Percentiles rank a stretch among this genome's conserved stretches.
These are phyloP conservation scores for Alternaria consortialis DNA, from an alignment of 2,329 filamentous ascomycete genomes.

Conservation along the genomic window DNA sequence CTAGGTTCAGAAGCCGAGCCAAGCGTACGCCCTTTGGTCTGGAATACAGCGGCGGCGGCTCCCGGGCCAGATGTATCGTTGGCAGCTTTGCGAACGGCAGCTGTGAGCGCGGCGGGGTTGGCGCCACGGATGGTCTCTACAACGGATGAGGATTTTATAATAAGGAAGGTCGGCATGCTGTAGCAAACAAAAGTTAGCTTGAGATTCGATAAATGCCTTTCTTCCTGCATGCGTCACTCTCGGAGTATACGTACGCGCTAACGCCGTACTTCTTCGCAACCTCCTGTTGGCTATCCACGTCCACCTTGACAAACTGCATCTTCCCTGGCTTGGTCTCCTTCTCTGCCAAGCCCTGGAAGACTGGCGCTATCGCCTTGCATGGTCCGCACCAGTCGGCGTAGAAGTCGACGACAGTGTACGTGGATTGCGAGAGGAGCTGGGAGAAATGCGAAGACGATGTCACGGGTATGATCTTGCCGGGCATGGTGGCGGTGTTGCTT, in stretches of 20 bases:
- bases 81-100: constrained; percentile 57
- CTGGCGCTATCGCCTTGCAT: constrained; percentile 63
- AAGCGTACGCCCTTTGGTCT: constrained; percentile 55
- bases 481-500: constrained; percentile 27
- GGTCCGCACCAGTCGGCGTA: constrained; percentile 67
- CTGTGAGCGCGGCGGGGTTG: constrained; percentile 58
- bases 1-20: constrained; percentile 44
- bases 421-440: constrained; percentile 45
- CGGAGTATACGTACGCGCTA: constrained; percentile 51
- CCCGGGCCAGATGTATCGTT: constrained; percentile 51
- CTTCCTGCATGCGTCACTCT: background rate
- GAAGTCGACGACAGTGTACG: constrained; percentile 61
- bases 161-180: constrained; percentile 61
- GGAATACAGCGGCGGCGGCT: constrained; percentile 47
- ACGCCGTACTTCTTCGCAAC: constrained; percentile 61
- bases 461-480: constrained; percentile 45
- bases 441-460: constrained; percentile 48
- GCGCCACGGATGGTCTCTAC: constrained; percentile 59
- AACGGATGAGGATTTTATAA: constrained; percentile 55
- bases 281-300: constrained; percentile 62
- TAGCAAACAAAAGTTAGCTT: constrained; percentile 3
- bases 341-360: constrained; percentile 61
- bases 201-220: background rate
- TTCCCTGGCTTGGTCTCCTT: constrained; percentile 58
- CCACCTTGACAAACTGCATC: constrained; percentile 63